phyloP scores from a whole-genome alignment of 768 basidiomycete genomes.

The Suillus ampliporus region DNA sequence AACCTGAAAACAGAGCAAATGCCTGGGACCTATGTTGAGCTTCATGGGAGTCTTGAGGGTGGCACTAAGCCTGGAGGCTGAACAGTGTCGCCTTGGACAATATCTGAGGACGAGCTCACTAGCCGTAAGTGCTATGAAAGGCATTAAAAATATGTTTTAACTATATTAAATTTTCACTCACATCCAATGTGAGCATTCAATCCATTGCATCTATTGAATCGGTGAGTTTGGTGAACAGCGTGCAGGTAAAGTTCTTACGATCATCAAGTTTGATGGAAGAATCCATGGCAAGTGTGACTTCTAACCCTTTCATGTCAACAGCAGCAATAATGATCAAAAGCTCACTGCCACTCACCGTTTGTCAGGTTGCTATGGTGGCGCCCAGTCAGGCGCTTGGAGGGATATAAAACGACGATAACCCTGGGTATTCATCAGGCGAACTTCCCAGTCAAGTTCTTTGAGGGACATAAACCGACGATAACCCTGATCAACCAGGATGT shows the following conservation, averaged over 20 bases:
- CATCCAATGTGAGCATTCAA: constrained; percentile 61
- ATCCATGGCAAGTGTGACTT: constrained; percentile 62
- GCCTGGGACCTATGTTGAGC: constrained; percentile 55
- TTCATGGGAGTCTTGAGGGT: constrained; percentile 71
- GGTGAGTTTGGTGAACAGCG: neutral
- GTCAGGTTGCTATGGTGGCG: too few relatives aligned
- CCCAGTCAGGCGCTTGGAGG: too few relatives aligned
- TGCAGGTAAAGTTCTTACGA: constrained; percentile 45
- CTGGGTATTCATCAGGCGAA: too few relatives aligned
- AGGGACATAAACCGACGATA: neutral
- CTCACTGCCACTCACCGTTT: too few relatives aligned
- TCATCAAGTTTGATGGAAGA: constrained; percentile 66
- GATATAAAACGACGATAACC: too few relatives aligned
- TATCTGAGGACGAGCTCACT: constrained; percentile 56
- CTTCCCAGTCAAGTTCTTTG: neutral
- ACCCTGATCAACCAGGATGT: neutral
- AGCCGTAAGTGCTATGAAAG: constrained; percentile 54
- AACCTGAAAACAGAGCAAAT: constrained; percentile 64
- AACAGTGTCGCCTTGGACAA: constrained; percentile 65
- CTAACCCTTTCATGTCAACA: constrained; percentile 63
- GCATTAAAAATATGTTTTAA: constrained; percentile 7
- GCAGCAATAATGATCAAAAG: too few relatives aligned
- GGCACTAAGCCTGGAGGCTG: constrained; percentile 67
- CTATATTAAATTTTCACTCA: constrained; percentile 39
- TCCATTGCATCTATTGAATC: constrained; percentile 48